These are phyloP conservation scores for Scedosporium dehoogii DNA, from an alignment of 2,329 filamentous ascomycete species.

Conservation along the genomic window DNA sequence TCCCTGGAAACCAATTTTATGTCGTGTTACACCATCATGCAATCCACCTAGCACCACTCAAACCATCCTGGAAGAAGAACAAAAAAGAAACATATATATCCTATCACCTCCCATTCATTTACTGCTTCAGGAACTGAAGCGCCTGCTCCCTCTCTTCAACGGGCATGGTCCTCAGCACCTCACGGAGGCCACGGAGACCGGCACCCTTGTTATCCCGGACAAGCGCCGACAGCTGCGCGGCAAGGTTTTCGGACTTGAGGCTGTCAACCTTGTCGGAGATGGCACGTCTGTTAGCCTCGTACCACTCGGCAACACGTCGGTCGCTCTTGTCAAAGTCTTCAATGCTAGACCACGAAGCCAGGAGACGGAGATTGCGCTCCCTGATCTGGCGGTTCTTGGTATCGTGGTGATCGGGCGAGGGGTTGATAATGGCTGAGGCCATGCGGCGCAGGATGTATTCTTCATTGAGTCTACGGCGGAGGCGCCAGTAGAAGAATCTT, in stretches of 20 bases:
- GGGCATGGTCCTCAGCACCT: constrained; percentile 77
- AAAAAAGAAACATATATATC: neutral
- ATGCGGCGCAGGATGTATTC: constrained; percentile 95
- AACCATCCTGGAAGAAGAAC: no score
- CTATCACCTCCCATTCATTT: constrained; percentile 9
- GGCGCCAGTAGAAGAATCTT: constrained; percentile 99
- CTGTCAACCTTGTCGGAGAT: constrained; percentile 77
- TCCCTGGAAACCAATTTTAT: neutral
- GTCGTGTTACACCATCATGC: neutral
- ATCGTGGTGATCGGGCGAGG: constrained; percentile 16
- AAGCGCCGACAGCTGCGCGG: constrained; percentile 34
- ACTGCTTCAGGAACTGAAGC: constrained; percentile 47
- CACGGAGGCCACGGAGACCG: constrained; percentile 74
- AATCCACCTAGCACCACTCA: neutral
- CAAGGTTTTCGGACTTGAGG: constrained; percentile 63
- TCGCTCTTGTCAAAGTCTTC: constrained; percentile 71
- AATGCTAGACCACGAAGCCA: constrained; percentile 76
- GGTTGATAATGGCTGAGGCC: constrained; percentile 30
- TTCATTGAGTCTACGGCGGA: constrained; percentile 91
- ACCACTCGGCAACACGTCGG: constrained; percentile 81
- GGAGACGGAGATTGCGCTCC: constrained; percentile 58
- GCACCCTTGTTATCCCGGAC: constrained; percentile 48
- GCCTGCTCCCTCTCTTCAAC: constrained; percentile 81
- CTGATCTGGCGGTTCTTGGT: constrained; percentile 44
- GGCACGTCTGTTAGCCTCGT: constrained; percentile 82